A percentile compares a stretch with the other conserved stretches of the same genome.
Conservation (phyloP, 768 basidiomycete species). For the Lactifluus piperatus region DNA sequence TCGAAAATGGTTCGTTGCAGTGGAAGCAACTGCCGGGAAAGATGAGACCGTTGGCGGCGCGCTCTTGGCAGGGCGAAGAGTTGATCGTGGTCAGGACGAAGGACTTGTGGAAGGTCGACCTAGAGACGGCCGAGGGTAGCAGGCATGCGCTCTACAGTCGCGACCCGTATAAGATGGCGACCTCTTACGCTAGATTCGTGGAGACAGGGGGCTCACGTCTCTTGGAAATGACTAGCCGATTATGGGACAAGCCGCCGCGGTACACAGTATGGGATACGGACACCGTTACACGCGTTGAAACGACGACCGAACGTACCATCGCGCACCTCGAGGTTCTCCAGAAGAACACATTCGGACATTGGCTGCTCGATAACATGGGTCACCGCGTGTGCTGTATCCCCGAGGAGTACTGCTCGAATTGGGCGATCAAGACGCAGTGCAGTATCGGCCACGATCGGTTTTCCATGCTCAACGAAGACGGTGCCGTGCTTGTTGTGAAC, state of each 20-base stretch:
- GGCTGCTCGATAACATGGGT: slow-evolving; percentile 12
- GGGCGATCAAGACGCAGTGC: not conserved
- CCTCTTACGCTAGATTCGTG: slow-evolving; percentile 4
- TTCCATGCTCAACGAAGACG: not conserved
- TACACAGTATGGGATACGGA: slow-evolving; percentile 8
- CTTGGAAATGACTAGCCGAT: slow-evolving; percentile 5
- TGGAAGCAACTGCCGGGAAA: slow-evolving; percentile 9
- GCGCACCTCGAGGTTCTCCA: slow-evolving; percentile 5
- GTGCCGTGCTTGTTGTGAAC: not conserved
- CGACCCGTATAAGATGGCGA: slow-evolving; percentile 11
- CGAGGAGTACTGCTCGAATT: slow-evolving; percentile 11
- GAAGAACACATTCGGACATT: slow-evolving; percentile 1
- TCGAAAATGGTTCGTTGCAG: slow-evolving; percentile 6
- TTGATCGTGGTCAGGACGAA: slow-evolving; percentile 7
- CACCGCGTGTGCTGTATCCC: slow-evolving; percentile 12
- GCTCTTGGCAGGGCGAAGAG: slow-evolving; percentile 1
- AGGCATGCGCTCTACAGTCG: slow-evolving; percentile 4
- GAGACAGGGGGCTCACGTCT: not conserved
- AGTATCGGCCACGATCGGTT: slow-evolving; percentile 2
- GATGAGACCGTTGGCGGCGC: slow-evolving; percentile 2
- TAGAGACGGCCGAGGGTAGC: not conserved
- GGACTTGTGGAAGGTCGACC: slow-evolving; percentile 12
- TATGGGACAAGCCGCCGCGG: slow-evolving; percentile 12
- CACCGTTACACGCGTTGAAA: not conserved
- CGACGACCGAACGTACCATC: not conserved